These are phyloP conservation scores for Annona cherimola DNA, from an alignment of 164 flowering plant species.

Conservation along the genomic window DNA sequence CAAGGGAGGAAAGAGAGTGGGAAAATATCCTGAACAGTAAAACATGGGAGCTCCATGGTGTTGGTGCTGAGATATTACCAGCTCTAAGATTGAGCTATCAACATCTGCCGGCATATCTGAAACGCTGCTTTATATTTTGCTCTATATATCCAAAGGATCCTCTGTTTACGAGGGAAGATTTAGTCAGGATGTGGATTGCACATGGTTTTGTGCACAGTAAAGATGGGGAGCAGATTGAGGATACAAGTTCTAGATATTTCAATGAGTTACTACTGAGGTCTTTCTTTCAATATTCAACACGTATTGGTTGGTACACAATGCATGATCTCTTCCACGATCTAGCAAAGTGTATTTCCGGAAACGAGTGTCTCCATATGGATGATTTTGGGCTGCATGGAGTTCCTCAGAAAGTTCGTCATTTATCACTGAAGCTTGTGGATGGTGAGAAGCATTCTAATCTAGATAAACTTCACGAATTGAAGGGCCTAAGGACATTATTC, in stretches of 20 bases:
- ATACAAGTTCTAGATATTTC: not conserved
- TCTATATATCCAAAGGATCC: constrained; percentile 13
- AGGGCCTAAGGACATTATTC: too few species aligned
- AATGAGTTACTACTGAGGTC: not conserved
- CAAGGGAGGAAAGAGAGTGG: constrained; percentile 8
- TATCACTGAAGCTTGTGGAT: not conserved
- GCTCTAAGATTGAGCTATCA: not conserved
- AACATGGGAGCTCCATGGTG: not conserved
- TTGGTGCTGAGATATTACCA: not conserved
- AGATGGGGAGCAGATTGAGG: not conserved
- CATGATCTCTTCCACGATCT: constrained; percentile 7
- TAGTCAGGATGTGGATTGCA: constrained; percentile 18
- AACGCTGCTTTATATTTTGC: constrained; percentile 16
- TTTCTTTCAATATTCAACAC: not conserved
- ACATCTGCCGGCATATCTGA: constrained; percentile 8
- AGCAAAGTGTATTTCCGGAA: not conserved
- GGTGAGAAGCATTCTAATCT: not conserved
- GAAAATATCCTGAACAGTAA: not conserved
- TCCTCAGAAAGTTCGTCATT: not conserved
- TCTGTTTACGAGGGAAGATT: not conserved
- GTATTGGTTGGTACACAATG: not conserved
- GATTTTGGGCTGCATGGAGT: not conserved
- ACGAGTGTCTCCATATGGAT: not conserved
- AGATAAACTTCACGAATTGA: too few species aligned
- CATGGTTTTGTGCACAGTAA: not conserved